Percentiles rank a stretch among this genome's conserved stretches.
Evolutionary conservation across 1,139 yeast genomes (phyloP).

Genomic region (Geotrichum aggregatum): DNA sequence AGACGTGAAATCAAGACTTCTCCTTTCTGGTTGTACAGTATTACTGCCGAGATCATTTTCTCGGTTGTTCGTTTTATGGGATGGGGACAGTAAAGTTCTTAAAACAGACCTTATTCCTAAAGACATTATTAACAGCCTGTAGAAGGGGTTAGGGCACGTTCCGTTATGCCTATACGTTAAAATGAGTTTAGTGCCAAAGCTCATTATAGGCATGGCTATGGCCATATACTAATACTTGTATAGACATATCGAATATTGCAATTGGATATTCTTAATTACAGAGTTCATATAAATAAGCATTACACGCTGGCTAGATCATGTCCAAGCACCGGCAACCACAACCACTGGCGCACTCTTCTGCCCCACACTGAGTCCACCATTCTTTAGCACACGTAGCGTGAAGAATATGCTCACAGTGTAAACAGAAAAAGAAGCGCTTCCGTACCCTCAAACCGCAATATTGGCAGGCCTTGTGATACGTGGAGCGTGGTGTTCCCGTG

Average conservation of each 20-base stretch:
- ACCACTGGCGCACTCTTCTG: conserved; percentile 77
- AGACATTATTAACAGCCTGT: too few relatives aligned
- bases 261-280: too few relatives aligned
- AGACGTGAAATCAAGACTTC: conserved; percentile 78
- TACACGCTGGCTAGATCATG: not conserved
- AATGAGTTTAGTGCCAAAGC: not conserved
- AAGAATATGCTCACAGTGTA: conserved; percentile 69
- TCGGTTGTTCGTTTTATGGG: not conserved
- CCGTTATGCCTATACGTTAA: too few relatives aligned
- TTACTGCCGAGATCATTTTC: conserved; percentile 70
- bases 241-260: too few relatives aligned
- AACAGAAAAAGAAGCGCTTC: conserved; percentile 64
- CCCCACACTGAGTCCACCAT: conserved; percentile 64
- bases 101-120: not conserved
- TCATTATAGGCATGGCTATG: too few relatives aligned
- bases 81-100: not conserved
- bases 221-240: too few relatives aligned
- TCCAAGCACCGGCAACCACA: conserved; percentile 76
- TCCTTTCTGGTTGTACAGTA: conserved; percentile 74
- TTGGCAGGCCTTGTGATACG: conserved; percentile 41
- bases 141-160: too few relatives aligned
- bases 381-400: conserved; percentile 74
- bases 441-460: conserved; percentile 60
- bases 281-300: not conserved
- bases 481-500: conserved; percentile 20